phyloP scores from a whole-genome alignment of 768 basidiomycete genomes.

The Xerocomellus amylosporus region DNA sequence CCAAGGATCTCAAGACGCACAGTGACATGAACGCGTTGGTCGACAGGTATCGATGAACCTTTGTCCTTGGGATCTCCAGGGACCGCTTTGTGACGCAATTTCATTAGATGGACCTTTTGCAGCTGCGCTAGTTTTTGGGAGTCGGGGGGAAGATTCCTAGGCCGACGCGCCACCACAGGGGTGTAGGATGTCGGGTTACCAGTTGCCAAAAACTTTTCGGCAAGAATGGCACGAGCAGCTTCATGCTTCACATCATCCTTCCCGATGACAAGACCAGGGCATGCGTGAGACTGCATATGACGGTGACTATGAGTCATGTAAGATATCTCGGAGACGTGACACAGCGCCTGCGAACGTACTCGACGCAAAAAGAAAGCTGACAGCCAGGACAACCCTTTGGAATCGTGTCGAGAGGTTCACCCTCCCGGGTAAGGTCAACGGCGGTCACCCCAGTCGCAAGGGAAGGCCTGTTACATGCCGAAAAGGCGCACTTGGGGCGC shows the following conservation, averaged over 20 bases:
- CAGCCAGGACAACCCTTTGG: constrained; percentile 50
- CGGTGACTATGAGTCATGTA: constrained; percentile 52
- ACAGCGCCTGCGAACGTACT: constrained; percentile 39
- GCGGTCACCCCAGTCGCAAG: constrained; percentile 42
- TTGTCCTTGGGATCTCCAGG: constrained; percentile 62
- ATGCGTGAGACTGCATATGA: constrained; percentile 59
- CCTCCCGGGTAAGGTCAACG: constrained; percentile 2
- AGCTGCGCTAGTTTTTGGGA: constrained; percentile 53
- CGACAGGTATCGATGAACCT: constrained; percentile 42
- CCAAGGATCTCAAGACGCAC: constrained; percentile 33
- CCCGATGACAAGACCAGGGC: constrained; percentile 31
- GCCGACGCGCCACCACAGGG: constrained; percentile 27
- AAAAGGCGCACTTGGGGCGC: constrained; percentile 48
- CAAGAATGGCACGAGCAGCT: constrained; percentile 51
- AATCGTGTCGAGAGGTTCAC: neutral
- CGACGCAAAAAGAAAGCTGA: constrained; percentile 57
- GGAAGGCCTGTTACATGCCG: constrained; percentile 53
- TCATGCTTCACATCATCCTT: constrained; percentile 37
- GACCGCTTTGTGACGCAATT: constrained; percentile 66
- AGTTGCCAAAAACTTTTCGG: constrained; percentile 45
- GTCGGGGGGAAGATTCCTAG: constrained; percentile 41
- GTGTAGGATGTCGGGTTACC: constrained; percentile 18
- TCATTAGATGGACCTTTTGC: constrained; percentile 65
- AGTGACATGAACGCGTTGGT: constrained; percentile 59
- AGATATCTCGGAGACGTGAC: constrained; percentile 7